Conservation (phyloP, 2,329 filamentous ascomycete species). For the Calonectria crousiana region DNA sequence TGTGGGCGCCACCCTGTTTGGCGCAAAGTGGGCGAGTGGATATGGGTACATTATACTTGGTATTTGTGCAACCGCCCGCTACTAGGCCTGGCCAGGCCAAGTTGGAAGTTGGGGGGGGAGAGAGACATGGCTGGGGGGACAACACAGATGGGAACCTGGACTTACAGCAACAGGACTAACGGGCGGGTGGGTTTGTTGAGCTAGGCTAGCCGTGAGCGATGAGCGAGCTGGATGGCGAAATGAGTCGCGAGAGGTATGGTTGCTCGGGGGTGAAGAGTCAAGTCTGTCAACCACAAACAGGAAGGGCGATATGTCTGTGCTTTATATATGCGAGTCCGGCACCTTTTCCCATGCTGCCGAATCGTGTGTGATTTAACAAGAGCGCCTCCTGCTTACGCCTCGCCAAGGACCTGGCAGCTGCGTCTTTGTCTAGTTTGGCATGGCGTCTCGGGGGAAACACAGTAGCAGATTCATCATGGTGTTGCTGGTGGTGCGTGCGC, state of each 20-base stretch:
- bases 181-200: slow-evolving; percentile 1
- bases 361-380: background rate
- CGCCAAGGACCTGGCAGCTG: background rate
- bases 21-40: background rate
- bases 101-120: slow-evolving; percentile 7
- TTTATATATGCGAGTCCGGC: background rate
- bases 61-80: background rate
- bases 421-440: background rate
- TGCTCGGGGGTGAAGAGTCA: background rate
- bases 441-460: background rate
- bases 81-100: background rate
- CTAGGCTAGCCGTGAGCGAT: background rate
- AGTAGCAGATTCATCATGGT: background rate
- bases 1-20: slow-evolving; percentile 3
- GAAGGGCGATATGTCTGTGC: background rate
- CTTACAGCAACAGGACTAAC: slow-evolving; percentile 6
- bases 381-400: background rate
- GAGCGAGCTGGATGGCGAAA: background rate
- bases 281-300: background rate
- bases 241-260: background rate
- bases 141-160: background rate
- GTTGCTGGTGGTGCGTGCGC: background rate
- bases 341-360: background rate
- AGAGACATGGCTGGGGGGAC: background rate
- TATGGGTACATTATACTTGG: background rate